A percentile compares a stretch with the other conserved stretches of the same genome.
Conservation (phyloP, 352 stramenopile genomes). For the Phytophthora pistaciae region DNA sequence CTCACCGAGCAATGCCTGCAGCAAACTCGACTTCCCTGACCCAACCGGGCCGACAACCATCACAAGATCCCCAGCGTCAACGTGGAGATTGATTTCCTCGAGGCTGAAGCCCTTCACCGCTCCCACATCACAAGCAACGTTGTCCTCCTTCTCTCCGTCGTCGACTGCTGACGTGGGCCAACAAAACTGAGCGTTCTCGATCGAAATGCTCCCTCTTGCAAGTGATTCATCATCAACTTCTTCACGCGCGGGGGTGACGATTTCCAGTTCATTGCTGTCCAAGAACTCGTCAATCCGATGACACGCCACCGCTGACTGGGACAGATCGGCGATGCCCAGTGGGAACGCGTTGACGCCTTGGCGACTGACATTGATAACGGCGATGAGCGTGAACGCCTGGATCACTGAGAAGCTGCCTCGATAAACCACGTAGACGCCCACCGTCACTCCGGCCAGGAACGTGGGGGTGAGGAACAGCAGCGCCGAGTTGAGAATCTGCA, state of each 20-base stretch:
- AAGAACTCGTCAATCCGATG: slow-evolving; percentile 41
- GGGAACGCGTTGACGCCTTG: slow-evolving; percentile 38
- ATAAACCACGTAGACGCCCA: slow-evolving; percentile 55
- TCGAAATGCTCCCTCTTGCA: slow-evolving; percentile 12
- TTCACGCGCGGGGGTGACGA: no score
- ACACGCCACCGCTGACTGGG: slow-evolving; percentile 34
- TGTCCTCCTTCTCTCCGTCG: not conserved
- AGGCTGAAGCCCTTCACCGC: slow-evolving; percentile 10
- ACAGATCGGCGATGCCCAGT: slow-evolving; percentile 39
- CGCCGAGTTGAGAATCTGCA: slow-evolving; percentile 71
- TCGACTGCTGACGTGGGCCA: slow-evolving; percentile 5
- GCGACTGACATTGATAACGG: slow-evolving; percentile 44
- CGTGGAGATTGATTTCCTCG: slow-evolving; percentile 46
- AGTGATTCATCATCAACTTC: no score
- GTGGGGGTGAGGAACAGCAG: slow-evolving; percentile 63
- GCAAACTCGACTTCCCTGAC: slow-evolving; percentile 63
- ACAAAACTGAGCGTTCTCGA: slow-evolving; percentile 21
- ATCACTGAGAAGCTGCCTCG: slow-evolving; percentile 51
- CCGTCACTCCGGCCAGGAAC: slow-evolving; percentile 47
- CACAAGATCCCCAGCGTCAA: slow-evolving; percentile 51
- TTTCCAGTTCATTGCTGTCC: slow-evolving; percentile 33
- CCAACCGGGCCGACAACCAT: slow-evolving; percentile 70
- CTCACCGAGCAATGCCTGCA: slow-evolving; percentile 55
- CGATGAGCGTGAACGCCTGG: slow-evolving; percentile 50
- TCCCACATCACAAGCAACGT: not conserved